Base-by-base conservation (phyloP, 805 yeast species). In the Tetrapisispora nanseiensis region DNA sequence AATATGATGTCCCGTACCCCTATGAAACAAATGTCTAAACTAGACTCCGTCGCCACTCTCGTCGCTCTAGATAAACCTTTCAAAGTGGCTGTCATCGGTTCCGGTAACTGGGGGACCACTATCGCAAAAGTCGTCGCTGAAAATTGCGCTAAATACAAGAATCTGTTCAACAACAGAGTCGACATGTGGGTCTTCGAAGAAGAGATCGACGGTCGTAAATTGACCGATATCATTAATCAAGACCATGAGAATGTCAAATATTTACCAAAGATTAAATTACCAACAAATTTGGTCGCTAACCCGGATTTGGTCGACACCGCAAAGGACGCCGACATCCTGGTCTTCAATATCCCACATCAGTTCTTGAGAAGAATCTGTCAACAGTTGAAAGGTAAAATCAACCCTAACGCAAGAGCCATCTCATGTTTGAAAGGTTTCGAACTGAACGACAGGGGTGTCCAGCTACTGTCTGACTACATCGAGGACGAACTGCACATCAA, bases 41-140 rank as follows among this genome's bases (percentile, higher is more conserved):
- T 41, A 10, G 52, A 49, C 23, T 49, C 52, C 8, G 41, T 41
- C 2, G 39, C 47, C 12, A 46, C 51, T 10, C 24, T 47, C 19
- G 48, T 45, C 15, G 49, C 51, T 3, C 21, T 50, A 15, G 59
- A 56, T 34, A 40, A 54, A 22, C 75, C 72, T 19, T 78, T 69
- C 66, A 75, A 70, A 55, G 72, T 81, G 33, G 71, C 87, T 32
- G 86, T 87, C 42, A 80, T 92, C 50, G 98, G 98, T 33, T 87
- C 97, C 24, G 98, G 97, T 61, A 90, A 90, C 68, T 90, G 98
- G 84, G 98, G 98, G 50, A 86, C 96, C 30, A 90, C 97, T 16
- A 87, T 92, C 42, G 97, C 97, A 48, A 90, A 92, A 64, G 86
- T 90, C 35, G 80, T 87, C 22, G 87, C 97, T 30, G 97, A 92